Conservation (phyloP, 129 eudicot genomes). For the Arctium minus region DNA sequence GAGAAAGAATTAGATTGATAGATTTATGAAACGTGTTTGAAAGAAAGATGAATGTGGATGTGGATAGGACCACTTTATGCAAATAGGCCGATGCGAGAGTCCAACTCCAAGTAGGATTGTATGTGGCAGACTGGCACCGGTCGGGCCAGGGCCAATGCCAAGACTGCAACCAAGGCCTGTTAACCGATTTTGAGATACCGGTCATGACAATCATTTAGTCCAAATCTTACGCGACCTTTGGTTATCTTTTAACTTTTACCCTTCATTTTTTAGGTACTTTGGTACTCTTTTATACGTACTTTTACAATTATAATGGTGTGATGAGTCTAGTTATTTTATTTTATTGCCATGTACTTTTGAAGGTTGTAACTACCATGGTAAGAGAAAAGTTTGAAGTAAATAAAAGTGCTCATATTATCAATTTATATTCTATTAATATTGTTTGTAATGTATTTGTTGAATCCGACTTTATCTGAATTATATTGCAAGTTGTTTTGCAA, state of each 20-base stretch:
- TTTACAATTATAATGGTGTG: neutral
- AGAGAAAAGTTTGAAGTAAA: neutral
- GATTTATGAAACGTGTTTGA: neutral
- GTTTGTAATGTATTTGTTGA: neutral
- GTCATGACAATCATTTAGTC: neutral
- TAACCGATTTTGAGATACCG: neutral
- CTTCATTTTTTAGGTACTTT: too few relatives aligned
- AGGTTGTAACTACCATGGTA: neutral
- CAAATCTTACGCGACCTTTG: neutral
- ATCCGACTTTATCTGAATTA: too few relatives aligned
- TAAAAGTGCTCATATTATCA: neutral
- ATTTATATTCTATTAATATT: neutral
- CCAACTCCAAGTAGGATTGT: neutral
- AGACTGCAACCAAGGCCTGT: conserved; percentile 10
- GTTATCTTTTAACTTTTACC: neutral
- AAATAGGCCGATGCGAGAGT: neutral
- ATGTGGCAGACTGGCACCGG: neutral
- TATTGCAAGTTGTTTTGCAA: too few relatives aligned
- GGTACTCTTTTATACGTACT: neutral
- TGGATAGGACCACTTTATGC: neutral
- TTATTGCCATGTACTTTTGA: neutral
- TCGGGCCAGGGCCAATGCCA: neutral
- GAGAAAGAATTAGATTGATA: too few relatives aligned
- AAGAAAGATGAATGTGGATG: neutral
- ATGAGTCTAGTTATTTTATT: too few relatives aligned